Conservation (phyloP, 2,329 filamentous ascomycete species). For the Calonectria hawksworthii region DNA sequence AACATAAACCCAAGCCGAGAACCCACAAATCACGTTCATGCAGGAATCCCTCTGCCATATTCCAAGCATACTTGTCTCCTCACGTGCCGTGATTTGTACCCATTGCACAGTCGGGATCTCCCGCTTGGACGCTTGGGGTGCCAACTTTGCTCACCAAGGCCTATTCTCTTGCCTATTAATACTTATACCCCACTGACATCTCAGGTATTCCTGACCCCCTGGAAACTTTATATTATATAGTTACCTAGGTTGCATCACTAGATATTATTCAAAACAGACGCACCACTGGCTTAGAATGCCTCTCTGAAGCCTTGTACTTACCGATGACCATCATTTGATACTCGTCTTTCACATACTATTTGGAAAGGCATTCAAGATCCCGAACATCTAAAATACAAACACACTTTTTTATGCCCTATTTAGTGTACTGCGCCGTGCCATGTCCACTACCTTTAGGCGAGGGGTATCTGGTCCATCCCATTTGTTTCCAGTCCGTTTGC, state of each 20-base stretch:
- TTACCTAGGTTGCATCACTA: too few relatives aligned
- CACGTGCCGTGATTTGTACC: neutral
- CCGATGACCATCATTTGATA: neutral
- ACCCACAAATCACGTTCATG: neutral
- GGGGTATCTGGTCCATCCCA: neutral
- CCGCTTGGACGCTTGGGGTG: neutral
- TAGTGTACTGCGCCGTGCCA: neutral
- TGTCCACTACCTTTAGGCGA: neutral
- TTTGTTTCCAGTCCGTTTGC: neutral
- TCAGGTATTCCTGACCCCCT: too few relatives aligned
- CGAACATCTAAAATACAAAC: neutral
- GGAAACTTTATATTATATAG: neutral
- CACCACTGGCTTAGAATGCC: too few relatives aligned
- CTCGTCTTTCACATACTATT: neutral
- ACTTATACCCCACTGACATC: too few relatives aligned
- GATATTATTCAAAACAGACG: neutral
- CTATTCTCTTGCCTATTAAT: neutral
- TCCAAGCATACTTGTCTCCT: neutral
- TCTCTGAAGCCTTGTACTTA: neutral
- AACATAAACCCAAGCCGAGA: neutral
- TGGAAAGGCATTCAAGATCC: neutral
- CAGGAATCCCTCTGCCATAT: slow-evolving; percentile 1
- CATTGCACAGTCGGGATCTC: neutral
- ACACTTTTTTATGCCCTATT: neutral
- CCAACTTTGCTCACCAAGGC: neutral